phyloP scores from a whole-genome alignment of 2,329 filamentous ascomycete genomes.

The Aspergillus hortae region DNA sequence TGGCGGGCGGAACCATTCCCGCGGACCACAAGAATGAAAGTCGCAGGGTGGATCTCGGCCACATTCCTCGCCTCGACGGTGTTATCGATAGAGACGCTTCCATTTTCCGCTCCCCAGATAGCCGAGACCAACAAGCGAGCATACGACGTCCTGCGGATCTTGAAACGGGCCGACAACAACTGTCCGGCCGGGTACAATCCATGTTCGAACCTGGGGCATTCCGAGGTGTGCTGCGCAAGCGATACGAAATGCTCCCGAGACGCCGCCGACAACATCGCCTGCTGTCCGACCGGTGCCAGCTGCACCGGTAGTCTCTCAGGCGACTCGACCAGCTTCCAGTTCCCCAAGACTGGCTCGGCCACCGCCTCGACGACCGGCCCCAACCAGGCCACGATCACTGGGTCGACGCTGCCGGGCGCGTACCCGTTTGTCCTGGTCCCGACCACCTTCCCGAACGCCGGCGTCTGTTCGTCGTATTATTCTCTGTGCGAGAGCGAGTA shows the following conservation, averaged over 20 bases:
- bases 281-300: conserved; percentile 55
- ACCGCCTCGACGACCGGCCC: conserved; percentile 25
- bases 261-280: conserved; percentile 55
- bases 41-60: conserved; percentile 27
- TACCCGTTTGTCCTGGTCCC: conserved; percentile 54
- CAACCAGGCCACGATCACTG: conserved; percentile 25
- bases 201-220: conserved; percentile 51
- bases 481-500: conserved; percentile 50
- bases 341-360: conserved; percentile 28
- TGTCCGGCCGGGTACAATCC: conserved; percentile 53
- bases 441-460: conserved; percentile 51
- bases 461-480: conserved; percentile 53
- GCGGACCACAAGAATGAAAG: conserved; percentile 29
- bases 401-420: conserved; percentile 46
- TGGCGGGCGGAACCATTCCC: conserved; percentile 13
- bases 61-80: conserved; percentile 29
- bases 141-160: conserved; percentile 28
- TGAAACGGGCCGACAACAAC: conserved; percentile 28
- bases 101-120: conserved; percentile 27
- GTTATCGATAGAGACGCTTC: conserved; percentile 25
- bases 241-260: conserved; percentile 56
- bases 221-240: conserved; percentile 54
- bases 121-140: conserved; percentile 23
- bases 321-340: conserved; percentile 30
- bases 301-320: conserved; percentile 55